These are phyloP conservation scores for Graphiopsis chlorocephala DNA, from an alignment of 2,329 filamentous ascomycete genomes.

Conservation along the genomic window DNA sequence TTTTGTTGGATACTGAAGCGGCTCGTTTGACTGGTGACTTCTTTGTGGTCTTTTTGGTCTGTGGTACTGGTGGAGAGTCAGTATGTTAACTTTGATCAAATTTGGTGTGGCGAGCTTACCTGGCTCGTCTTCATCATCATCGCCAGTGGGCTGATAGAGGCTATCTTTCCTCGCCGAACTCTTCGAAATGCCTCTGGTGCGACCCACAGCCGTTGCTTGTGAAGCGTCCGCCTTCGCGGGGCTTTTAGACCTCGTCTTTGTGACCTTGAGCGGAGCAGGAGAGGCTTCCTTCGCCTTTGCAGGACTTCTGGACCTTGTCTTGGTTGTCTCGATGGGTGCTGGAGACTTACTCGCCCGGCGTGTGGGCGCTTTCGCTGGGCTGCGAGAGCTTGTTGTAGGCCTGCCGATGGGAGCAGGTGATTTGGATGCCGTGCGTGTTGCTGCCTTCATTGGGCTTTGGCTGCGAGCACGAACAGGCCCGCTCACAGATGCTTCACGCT, in stretches of 20 bases:
- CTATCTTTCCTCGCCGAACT: background rate
- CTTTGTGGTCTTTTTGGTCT: background rate
- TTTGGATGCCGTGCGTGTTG: background rate
- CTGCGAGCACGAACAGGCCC: background rate
- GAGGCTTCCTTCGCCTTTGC: background rate
- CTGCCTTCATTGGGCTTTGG: constrained; percentile 2
- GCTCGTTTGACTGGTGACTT: background rate
- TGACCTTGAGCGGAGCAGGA: background rate
- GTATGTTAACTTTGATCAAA: background rate
- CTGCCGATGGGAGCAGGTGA: constrained; percentile 1
- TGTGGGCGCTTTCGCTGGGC: constrained; percentile 1
- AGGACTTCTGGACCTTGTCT: background rate
- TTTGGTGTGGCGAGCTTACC: background rate
- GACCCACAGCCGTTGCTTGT: background rate
- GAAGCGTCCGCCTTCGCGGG: background rate
- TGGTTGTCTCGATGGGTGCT: background rate
- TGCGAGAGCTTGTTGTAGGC: background rate
- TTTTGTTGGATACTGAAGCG: background rate
- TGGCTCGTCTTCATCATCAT: background rate
- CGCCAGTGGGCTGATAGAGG: background rate
- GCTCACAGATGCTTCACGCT: background rate
- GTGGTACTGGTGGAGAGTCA: background rate
- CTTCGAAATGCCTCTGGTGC: background rate
- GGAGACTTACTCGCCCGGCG: background rate
- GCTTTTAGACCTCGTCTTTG: background rate